Conservation (phyloP, 805 yeast species). For the Starmerella khaoyaiensis region DNA sequence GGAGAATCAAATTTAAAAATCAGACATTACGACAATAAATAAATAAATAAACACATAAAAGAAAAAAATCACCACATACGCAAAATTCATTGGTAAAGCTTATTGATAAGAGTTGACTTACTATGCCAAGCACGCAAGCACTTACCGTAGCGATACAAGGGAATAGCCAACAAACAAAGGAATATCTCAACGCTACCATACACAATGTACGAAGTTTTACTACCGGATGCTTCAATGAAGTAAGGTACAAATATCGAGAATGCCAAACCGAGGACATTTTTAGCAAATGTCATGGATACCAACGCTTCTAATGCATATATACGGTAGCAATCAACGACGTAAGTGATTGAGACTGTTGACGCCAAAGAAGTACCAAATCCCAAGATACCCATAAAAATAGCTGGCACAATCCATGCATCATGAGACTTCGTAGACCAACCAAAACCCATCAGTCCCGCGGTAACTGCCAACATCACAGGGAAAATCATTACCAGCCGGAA, state of each 20-base stretch:
- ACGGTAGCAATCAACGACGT: constrained; percentile 44
- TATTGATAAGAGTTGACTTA: constrained; percentile 32
- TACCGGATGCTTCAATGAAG: constrained; percentile 34
- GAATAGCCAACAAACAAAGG: constrained; percentile 38
- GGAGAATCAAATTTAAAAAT: not conserved
- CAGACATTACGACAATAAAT: too few relatives aligned
- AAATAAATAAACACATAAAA: not conserved
- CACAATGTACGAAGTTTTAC: constrained; percentile 37
- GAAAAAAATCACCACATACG: too few relatives aligned
- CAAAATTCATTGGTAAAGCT: constrained; percentile 25
- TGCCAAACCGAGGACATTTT: constrained; percentile 42
- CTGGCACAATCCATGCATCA: constrained; percentile 46
- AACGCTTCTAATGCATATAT: constrained; percentile 47
- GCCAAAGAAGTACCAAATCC: constrained; percentile 51
- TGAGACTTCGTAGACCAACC: constrained; percentile 43
- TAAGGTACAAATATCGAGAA: constrained; percentile 45
- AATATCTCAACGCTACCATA: constrained; percentile 42
- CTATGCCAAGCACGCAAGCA: constrained; percentile 40
- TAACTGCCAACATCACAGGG: constrained; percentile 35
- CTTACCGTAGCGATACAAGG: constrained; percentile 45
- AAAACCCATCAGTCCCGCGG: constrained; percentile 47
- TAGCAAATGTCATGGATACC: constrained; percentile 42
- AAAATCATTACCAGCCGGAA: constrained; percentile 42
- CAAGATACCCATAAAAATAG: constrained; percentile 41
- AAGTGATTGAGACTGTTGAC: constrained; percentile 49